Evolutionary conservation across 257 asterid species (phyloP).

Genomic region (Oldenlandia corymbosa): DNA sequence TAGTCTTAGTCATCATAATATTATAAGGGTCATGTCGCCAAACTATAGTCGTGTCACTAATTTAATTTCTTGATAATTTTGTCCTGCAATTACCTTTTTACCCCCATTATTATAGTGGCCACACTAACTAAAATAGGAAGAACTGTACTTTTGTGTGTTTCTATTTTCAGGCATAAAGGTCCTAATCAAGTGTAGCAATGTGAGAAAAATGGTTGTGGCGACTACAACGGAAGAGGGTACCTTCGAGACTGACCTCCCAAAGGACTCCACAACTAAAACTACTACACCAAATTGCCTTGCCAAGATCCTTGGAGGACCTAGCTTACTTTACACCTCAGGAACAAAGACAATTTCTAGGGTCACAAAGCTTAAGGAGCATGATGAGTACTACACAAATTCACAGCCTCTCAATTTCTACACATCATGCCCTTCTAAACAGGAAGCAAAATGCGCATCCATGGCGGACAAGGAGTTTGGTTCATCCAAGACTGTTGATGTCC

Average conservation of each 20-base stretch:
- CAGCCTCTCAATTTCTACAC: slow-evolving; percentile 58
- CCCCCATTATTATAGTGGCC: too few species aligned
- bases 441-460: slow-evolving; percentile 31
- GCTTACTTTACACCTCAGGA: slow-evolving; percentile 38
- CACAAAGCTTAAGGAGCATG: slow-evolving; percentile 25
- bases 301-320: slow-evolving; percentile 77
- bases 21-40: too few species aligned
- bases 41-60: too few species aligned
- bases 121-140: too few species aligned
- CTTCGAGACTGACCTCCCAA: slow-evolving; percentile 37
- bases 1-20: too few species aligned
- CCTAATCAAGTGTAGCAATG: slow-evolving; percentile 57
- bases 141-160: too few species aligned
- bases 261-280: not conserved
- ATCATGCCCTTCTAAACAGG: slow-evolving; percentile 38
- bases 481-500: slow-evolving; percentile 72
- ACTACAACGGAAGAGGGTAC: slow-evolving; percentile 57
- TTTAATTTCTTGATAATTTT: too few species aligned
- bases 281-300: slow-evolving; percentile 46
- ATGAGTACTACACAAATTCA: slow-evolving; percentile 33
- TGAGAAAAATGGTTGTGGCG: slow-evolving; percentile 39
- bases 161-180: slow-evolving; percentile 45
- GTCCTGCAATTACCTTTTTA: too few species aligned
- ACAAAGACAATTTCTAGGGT: slow-evolving; percentile 25
- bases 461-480: slow-evolving; percentile 44